Base-by-base conservation (phyloP, 2,329 filamentous ascomycete genomes). In the Cadophora sp. region DNA sequence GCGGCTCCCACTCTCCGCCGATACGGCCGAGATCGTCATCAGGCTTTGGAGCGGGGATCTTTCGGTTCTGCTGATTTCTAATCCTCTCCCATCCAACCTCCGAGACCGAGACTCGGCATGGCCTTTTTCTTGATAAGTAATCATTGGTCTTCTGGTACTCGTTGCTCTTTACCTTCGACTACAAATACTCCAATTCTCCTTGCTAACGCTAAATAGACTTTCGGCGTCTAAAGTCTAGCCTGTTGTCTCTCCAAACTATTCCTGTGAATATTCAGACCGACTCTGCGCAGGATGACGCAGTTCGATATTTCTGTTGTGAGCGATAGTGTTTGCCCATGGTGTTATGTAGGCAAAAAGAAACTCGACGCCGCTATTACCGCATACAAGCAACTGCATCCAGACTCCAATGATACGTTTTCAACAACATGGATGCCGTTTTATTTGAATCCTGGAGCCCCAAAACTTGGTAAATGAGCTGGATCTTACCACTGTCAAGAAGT, bases 391-490 rank as follows among this genome's bases (percentile, higher is more conserved):
- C 81, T 83, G 47, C 82, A 92, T 72, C 88, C 90, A 0, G 80
- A 82, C 59, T 85, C 82, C 11, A 78, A 83, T 47, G 91, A 95
- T 79, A 91, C 84, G 22, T 94, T 96, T 80, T 85, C 83, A 56
- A 87, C 91, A 16, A 85, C 84, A 68, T 97, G 92, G 91, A 84
- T 86, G 68, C 91, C 93, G 1, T 97, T 92, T 81, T 94, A 95
- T 78, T 86, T 97, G 62, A 89, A 94, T 75, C 91, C 92, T 0
- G 82, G 83, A 56, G 82, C 86, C 0, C 85, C 90, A 0, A 81
- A 81, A 55, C 80, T 76, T 59, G 82, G 83, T 72, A 76, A 48
- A 82, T 66, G 81, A 85, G 73, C 36, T 20, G 59, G 4, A 16
- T 60, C 13, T 16, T 27, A 24, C 27, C 56, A n/a, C n/a, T 41